These are phyloP conservation scores for Drosera spatulata DNA, from an alignment of 179 eudicot species.

Conservation along the genomic window DNA sequence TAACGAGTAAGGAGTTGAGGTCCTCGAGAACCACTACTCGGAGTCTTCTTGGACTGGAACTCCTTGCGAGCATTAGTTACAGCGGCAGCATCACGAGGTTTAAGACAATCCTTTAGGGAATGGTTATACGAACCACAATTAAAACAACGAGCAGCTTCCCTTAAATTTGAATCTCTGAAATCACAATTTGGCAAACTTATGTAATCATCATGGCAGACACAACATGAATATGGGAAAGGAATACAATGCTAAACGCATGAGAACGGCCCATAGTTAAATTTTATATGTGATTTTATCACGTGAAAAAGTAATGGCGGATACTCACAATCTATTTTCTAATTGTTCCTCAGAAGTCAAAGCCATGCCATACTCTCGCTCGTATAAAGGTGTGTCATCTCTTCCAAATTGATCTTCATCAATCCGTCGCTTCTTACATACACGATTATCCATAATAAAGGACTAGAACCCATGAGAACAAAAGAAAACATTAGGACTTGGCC, in stretches of 20 bases:
- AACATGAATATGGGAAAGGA: background rate
- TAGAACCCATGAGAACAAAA: constrained; percentile 13
- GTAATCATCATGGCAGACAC: background rate
- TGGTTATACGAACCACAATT: constrained; percentile 88
- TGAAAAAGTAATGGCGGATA: background rate
- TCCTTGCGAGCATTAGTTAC: constrained; percentile 79
- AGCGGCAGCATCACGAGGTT: constrained; percentile 62
- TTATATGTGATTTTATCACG: background rate
- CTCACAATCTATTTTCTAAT: constrained; percentile 35
- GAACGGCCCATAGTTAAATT: background rate
- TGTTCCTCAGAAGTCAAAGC: constrained; percentile 38
- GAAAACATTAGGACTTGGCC: background rate
- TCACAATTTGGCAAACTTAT: background rate
- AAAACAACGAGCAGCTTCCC: constrained; percentile 83
- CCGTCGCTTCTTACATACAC: constrained; percentile 29
- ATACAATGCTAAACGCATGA: background rate
- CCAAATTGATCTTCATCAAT: constrained; percentile 33
- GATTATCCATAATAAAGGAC: constrained; percentile 77
- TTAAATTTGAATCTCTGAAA: constrained; percentile 40
- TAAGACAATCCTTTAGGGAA: constrained; percentile 68
- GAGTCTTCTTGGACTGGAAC: constrained; percentile 45
- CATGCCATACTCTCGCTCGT: constrained; percentile 75
- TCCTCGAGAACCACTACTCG: constrained; percentile 40
- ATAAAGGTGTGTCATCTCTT: constrained; percentile 48
- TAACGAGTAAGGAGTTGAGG: constrained; percentile 69